These are phyloP conservation scores for Psilocybe tampanensis DNA, from an alignment of 768 basidiomycete species.

Conservation along the genomic window DNA sequence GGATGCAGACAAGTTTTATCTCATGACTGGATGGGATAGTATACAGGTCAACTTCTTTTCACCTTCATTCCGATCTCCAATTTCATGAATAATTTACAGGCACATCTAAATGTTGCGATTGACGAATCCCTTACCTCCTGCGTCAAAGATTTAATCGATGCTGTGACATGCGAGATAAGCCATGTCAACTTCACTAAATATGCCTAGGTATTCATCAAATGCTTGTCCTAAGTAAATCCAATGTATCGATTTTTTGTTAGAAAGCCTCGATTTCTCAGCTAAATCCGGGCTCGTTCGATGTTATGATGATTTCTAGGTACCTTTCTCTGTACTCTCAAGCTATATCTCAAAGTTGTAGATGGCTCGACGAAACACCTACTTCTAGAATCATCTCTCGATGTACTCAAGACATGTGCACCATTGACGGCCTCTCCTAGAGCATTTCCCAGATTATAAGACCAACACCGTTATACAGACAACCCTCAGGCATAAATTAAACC, in stretches of 20 bases:
- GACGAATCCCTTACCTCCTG: background rate
- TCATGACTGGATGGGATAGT: constrained; percentile 22
- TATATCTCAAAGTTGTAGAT: constrained; percentile 23
- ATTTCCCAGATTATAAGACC: constrained; percentile 49
- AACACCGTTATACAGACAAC: constrained; percentile 71
- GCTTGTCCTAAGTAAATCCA: background rate
- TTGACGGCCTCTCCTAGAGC: background rate
- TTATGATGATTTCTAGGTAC: too few species aligned
- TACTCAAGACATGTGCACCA: background rate
- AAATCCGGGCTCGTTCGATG: too few species aligned
- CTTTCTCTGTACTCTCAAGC: background rate
- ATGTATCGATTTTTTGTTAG: background rate
- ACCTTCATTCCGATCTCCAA: background rate
- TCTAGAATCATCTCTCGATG: constrained; percentile 8
- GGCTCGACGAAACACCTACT: constrained; percentile 16
- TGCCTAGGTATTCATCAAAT: background rate
- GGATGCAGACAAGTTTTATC: constrained; percentile 9
- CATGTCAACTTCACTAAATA: background rate
- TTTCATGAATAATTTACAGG: background rate
- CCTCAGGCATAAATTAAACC: constrained; percentile 61
- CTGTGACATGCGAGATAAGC: background rate
- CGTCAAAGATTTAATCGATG: background rate
- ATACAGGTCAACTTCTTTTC: constrained; percentile 16
- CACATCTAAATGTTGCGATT: background rate
- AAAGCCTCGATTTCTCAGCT: too few species aligned